Conservation (phyloP, 257 asterid species). For the Petunia secreta region DNA sequence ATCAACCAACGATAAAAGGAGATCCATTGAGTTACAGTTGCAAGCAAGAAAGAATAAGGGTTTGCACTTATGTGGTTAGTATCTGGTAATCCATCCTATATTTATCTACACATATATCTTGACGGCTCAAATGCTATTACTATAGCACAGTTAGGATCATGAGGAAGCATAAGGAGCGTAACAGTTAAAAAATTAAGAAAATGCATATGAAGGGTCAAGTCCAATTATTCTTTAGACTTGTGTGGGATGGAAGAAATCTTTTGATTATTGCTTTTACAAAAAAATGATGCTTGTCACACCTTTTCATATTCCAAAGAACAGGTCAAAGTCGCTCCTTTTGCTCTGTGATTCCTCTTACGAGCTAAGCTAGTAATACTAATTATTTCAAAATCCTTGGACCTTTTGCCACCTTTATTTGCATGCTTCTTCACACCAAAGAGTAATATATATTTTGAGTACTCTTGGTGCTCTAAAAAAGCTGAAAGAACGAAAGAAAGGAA, state of each 20-base stretch:
- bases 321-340: constrained; percentile 33
- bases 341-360: constrained; percentile 34
- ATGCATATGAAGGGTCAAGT: constrained; percentile 29
- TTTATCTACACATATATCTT: too few species aligned
- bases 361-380: not conserved
- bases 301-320: constrained; percentile 32
- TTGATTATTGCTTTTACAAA: constrained; percentile 34
- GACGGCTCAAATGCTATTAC: not conserved
- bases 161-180: not conserved
- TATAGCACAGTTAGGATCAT: not conserved
- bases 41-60: not conserved
- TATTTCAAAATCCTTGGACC: not conserved
- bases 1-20: too few species aligned
- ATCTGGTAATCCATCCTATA: not conserved
- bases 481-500: not conserved
- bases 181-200: constrained; percentile 22
- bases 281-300: constrained; percentile 42
- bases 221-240: constrained; percentile 26
- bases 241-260: constrained; percentile 29
- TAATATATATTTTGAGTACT: constrained; percentile 17
- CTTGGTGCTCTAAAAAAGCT: constrained; percentile 35
- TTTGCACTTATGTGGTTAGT: not conserved
- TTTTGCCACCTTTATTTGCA: constrained; percentile 35
- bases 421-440: constrained; percentile 25
- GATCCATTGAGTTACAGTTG: too few species aligned